These are phyloP conservation scores for Scedosporium aurantiacum DNA, from an alignment of 2,329 filamentous ascomycete genomes.

Conservation along the genomic window DNA sequence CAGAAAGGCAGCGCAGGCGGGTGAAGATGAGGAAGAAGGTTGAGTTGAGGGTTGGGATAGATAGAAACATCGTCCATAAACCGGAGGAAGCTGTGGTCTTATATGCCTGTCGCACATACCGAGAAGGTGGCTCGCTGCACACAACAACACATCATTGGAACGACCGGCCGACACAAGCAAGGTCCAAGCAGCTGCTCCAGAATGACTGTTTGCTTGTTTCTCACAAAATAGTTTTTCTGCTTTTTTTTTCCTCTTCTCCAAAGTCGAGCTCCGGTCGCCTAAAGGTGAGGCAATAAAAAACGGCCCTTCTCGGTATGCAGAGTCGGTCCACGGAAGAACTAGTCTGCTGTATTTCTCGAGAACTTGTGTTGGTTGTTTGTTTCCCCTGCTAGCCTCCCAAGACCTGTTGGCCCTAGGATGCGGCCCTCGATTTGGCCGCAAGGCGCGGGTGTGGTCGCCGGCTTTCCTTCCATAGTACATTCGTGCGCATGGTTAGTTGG, in stretches of 20 bases:
- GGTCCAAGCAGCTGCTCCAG: not conserved
- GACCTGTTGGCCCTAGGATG: slow-evolving; percentile 4
- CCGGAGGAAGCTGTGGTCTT: slow-evolving; percentile 5
- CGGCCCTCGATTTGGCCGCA: not conserved
- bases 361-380: slow-evolving; percentile 3
- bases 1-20: no score
- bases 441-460: slow-evolving; percentile 3
- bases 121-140: not conserved
- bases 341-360: not conserved
- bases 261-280: not conserved
- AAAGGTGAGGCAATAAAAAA: slow-evolving; percentile 4
- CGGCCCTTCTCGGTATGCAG: slow-evolving; percentile 4
- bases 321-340: slow-evolving; percentile 1
- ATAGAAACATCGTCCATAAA: not conserved
- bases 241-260: not conserved
- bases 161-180: not conserved
- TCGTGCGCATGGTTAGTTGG: slow-evolving; percentile 4
- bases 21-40: not conserved
- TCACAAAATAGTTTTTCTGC: slow-evolving; percentile 2
- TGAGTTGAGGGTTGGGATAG: not conserved
- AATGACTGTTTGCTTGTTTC: not conserved
- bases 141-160: not conserved
- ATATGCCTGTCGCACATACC: slow-evolving; percentile 3
- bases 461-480: not conserved
- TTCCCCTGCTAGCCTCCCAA: not conserved